These are phyloP conservation scores for Thermoascus crustaceus DNA, from an alignment of 2,329 filamentous ascomycete genomes.

Conservation along the genomic window DNA sequence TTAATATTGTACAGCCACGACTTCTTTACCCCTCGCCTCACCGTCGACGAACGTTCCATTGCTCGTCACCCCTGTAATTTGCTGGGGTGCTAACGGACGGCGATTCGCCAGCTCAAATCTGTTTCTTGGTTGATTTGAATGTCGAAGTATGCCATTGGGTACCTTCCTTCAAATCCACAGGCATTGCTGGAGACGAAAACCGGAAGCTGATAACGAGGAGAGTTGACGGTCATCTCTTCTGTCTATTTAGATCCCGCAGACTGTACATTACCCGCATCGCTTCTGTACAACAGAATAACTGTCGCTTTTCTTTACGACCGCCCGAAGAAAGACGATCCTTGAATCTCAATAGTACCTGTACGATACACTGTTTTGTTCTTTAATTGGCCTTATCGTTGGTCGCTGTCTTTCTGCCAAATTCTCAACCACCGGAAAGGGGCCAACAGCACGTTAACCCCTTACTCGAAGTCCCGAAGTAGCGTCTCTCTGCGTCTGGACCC, in stretches of 20 bases:
- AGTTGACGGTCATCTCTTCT: constrained; percentile 5
- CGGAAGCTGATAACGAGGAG: constrained; percentile 5
- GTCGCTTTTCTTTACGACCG: neutral
- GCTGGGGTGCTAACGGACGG: constrained; percentile 9
- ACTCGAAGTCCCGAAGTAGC: constrained; percentile 4
- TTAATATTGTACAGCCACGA: constrained; percentile 16
- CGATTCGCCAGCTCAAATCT: constrained; percentile 2
- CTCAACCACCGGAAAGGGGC: too few relatives aligned
- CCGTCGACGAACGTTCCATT: constrained; percentile 11
- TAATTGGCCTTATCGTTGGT: neutral
- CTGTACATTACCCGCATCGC: constrained; percentile 2
- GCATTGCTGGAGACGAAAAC: constrained; percentile 1
- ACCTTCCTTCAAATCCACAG: constrained; percentile 4
- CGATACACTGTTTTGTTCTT: neutral
- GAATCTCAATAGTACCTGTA: neutral
- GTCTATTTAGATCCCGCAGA: neutral
- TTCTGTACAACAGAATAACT: constrained; percentile 6
- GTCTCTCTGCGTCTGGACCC: too few relatives aligned
- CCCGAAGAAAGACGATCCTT: neutral
- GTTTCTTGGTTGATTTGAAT: constrained; percentile 2
- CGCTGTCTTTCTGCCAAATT: neutral
- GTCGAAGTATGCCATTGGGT: constrained; percentile 8
- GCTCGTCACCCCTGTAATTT: constrained; percentile 16
- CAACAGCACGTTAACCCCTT: too few relatives aligned
- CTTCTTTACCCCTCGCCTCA: constrained; percentile 12